Evolutionary conservation across 352 stramenopile species (phyloP).

Genomic region (Chrysophaeum taylorii): DNA sequence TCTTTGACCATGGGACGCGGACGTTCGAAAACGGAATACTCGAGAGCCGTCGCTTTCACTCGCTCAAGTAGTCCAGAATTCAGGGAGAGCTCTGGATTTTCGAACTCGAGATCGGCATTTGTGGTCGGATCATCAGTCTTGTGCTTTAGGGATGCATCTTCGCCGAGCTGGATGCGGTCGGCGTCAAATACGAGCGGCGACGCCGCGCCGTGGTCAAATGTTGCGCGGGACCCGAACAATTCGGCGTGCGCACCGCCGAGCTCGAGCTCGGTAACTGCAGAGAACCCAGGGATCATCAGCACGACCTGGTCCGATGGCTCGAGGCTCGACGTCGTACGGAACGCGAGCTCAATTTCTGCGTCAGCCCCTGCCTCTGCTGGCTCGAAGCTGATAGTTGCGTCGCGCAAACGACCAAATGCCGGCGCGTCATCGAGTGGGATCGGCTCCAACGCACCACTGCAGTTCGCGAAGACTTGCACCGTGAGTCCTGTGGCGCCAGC

Average conservation of each 20-base stretch:
- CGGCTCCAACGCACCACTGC: background rate
- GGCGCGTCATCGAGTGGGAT: background rate
- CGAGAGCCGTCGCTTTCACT: too few species aligned
- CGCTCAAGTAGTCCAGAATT: too few species aligned
- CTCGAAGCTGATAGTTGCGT: background rate
- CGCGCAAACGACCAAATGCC: background rate
- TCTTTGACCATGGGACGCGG: background rate
- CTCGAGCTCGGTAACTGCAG: too few species aligned
- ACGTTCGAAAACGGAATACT: background rate
- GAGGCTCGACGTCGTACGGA: background rate
- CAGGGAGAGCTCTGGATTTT: too few species aligned
- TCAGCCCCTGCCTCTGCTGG: background rate
- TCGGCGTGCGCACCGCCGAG: too few species aligned
- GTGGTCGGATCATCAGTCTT: too few species aligned
- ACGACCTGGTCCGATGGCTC: background rate
- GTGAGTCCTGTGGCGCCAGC: background rate
- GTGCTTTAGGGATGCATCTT: too few species aligned
- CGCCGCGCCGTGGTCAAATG: too few species aligned
- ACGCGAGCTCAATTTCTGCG: background rate
- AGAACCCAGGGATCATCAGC: background rate
- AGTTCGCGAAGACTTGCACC: background rate
- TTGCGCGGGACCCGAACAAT: too few species aligned
- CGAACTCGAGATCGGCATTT: too few species aligned
- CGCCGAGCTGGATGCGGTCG: too few species aligned
- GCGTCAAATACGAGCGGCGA: too few species aligned